Conservation (phyloP, 1,139 yeast genomes). For the Debaryomyces subglobosus region DNA sequence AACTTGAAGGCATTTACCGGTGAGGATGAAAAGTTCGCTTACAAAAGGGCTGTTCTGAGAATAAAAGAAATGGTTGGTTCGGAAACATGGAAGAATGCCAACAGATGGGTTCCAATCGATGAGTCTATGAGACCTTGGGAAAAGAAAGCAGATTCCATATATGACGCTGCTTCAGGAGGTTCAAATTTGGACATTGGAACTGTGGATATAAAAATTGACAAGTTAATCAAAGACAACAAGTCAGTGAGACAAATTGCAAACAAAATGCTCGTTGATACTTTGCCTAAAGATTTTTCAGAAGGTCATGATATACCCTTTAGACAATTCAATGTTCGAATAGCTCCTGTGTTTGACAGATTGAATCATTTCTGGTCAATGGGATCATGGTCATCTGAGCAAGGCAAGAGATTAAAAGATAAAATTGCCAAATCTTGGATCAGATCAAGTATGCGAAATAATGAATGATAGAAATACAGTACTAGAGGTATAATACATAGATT, state of each 20-base stretch:
- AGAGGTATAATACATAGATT: not conserved
- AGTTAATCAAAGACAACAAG: slow-evolving; percentile 12
- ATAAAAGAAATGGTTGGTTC: slow-evolving; percentile 69
- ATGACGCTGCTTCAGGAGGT: not conserved
- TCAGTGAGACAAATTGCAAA: slow-evolving; percentile 17
- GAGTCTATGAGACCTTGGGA: slow-evolving; percentile 67
- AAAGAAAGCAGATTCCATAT: slow-evolving; percentile 1
- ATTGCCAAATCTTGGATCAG: slow-evolving; percentile 45
- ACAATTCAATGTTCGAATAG: slow-evolving; percentile 31
- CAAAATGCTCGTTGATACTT: slow-evolving; percentile 14
- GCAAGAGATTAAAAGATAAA: slow-evolving; percentile 51
- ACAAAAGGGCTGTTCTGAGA: slow-evolving; percentile 70
- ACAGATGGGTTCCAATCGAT: slow-evolving; percentile 61
- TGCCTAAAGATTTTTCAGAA: slow-evolving; percentile 31
- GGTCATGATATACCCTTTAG: slow-evolving; percentile 29
- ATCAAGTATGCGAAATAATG: slow-evolving; percentile 10
- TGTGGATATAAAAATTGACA: slow-evolving; percentile 12
- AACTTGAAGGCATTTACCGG: slow-evolving; percentile 67
- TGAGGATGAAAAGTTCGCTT: slow-evolving; percentile 78
- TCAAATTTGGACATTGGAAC: not conserved
- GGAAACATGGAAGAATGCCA: slow-evolving; percentile 49
- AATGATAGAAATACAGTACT: not conserved
- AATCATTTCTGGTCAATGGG: slow-evolving; percentile 73
- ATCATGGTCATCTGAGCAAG: slow-evolving; percentile 53
- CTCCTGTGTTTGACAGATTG: slow-evolving; percentile 51